These are phyloP conservation scores for Candida michaelii DNA, from an alignment of 805 yeast genomes.

Conservation along the genomic window DNA sequence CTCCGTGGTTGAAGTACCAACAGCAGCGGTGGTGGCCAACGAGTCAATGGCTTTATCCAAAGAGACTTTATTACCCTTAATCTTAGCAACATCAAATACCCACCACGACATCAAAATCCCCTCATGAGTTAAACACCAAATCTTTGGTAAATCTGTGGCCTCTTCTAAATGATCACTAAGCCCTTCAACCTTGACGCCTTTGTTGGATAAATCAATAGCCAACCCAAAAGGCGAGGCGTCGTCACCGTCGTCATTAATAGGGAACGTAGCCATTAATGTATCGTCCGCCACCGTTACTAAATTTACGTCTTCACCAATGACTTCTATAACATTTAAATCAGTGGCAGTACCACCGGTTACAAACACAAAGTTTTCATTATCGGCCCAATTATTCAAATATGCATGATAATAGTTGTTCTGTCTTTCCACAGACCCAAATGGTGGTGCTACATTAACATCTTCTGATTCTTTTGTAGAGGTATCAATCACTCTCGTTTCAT, in stretches of 20 bases:
- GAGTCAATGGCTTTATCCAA: conserved; percentile 12
- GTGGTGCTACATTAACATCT: conserved; percentile 49
- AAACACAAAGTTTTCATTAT: conserved; percentile 29
- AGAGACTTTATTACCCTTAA: conserved; percentile 7
- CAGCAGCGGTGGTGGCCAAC: no score
- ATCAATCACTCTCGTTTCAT: conserved; percentile 18
- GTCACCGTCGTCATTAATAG: conserved; percentile 63
- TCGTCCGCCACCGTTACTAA: conserved; percentile 59
- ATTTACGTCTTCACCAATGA: conserved; percentile 11
- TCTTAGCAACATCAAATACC: conserved; percentile 44
- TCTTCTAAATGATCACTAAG: conserved; percentile 62
- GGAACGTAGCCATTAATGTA: conserved; percentile 68
- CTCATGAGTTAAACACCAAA: conserved; percentile 60
- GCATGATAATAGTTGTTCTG: conserved; percentile 45
- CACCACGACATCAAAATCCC: conserved; percentile 68
- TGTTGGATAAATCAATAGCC: conserved; percentile 55
- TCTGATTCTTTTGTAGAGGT: conserved; percentile 28
- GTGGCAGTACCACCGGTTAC: conserved; percentile 64
- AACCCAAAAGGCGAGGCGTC: conserved; percentile 75
- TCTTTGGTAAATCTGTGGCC: conserved; percentile 62
- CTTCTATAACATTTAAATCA: conserved; percentile 37
- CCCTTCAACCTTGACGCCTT: conserved; percentile 37
- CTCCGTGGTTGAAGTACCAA: no score
- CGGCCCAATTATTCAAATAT: conserved; percentile 42
- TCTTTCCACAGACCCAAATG: conserved; percentile 53